Evolutionary conservation across 1,284 basidiomycete genomes (phyloP).

Genomic region (Malassezia restricta): DNA sequence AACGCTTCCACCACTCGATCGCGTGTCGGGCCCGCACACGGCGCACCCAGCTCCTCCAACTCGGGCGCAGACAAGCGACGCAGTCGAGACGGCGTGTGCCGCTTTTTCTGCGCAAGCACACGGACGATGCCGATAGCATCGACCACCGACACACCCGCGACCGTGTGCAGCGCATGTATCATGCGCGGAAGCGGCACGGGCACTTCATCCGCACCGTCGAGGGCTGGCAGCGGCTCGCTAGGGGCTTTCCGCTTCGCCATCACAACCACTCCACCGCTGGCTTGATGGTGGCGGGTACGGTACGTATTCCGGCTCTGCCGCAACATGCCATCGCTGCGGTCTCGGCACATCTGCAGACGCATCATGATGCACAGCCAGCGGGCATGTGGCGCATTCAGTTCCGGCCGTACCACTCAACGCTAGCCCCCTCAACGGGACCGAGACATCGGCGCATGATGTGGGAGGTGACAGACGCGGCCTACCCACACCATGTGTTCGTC

Average conservation of each 20-base stretch:
- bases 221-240: neutral
- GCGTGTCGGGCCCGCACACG: slow-evolving; percentile 2
- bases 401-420: slow-evolving; percentile 2
- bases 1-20: slow-evolving; percentile 11
- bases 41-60: slow-evolving; percentile 8
- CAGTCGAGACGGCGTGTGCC: neutral
- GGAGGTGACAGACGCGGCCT: slow-evolving; percentile 7
- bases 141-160: slow-evolving; percentile 1
- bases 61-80: slow-evolving; percentile 13
- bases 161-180: slow-evolving; percentile 14
- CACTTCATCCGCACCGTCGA: neutral
- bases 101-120: neutral
- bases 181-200: slow-evolving; percentile 8
- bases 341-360: slow-evolving; percentile 6
- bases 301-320: slow-evolving; percentile 6
- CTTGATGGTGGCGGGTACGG: slow-evolving; percentile 3
- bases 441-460: slow-evolving; percentile 11
- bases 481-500: slow-evolving; percentile 5
- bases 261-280: neutral
- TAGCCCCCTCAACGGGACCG: neutral
- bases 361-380: slow-evolving; percentile 6
- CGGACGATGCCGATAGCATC: slow-evolving; percentile 9
- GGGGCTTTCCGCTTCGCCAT: neutral
- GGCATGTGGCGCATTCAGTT: slow-evolving; percentile 13
- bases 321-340: slow-evolving; percentile 7